Percentiles rank a stretch among this genome's conserved stretches.
phyloP scores from a whole-genome alignment of 2,329 filamentous ascomycete genomes.

The Penicillium crustosum region DNA sequence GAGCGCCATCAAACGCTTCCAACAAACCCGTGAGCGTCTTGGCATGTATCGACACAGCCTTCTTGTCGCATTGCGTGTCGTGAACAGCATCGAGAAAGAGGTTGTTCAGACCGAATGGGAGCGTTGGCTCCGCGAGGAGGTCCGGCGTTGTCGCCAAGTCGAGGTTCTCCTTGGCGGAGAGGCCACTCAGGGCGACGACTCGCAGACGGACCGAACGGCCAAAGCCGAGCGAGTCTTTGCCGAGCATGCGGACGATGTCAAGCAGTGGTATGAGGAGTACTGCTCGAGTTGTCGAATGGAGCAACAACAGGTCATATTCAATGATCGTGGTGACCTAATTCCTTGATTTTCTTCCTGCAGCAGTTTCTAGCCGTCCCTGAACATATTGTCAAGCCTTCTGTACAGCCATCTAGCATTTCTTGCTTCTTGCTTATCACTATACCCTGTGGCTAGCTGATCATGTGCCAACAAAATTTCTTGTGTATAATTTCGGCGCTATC shows the following conservation, averaged over 20 bases:
- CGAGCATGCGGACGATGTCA: conserved; percentile 47
- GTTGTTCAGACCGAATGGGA: conserved; percentile 88
- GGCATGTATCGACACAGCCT: conserved; percentile 86
- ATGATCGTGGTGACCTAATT: conserved; percentile 23
- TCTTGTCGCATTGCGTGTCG: conserved; percentile 82
- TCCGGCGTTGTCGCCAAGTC: conserved; percentile 67
- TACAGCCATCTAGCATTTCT: conserved; percentile 8
- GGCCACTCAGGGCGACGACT: conserved; percentile 22
- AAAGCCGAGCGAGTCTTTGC: conserved; percentile 32
- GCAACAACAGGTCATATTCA: conserved; percentile 31
- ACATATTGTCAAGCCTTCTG: conserved; percentile 9
- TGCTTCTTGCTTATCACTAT: conserved; percentile 27
- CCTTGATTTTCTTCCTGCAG: conserved; percentile 11
- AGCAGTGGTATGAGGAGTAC: conserved; percentile 60
- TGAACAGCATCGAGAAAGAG: conserved; percentile 86
- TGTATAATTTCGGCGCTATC: conserved; percentile 15
- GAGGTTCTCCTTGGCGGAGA: conserved; percentile 47
- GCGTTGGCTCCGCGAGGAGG: conserved; percentile 83
- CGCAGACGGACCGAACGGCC: conserved; percentile 25
- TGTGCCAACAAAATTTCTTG: conserved; percentile 9
- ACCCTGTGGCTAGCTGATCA: conserved; percentile 26
- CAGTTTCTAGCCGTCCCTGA: neutral
- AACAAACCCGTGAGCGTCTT: conserved; percentile 77
- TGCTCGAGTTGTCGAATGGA: conserved; percentile 60
- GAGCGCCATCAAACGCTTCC: conserved; percentile 58